phyloP scores from a whole-genome alignment of 257 asterid genomes.

The Scutellaria galericulata region DNA sequence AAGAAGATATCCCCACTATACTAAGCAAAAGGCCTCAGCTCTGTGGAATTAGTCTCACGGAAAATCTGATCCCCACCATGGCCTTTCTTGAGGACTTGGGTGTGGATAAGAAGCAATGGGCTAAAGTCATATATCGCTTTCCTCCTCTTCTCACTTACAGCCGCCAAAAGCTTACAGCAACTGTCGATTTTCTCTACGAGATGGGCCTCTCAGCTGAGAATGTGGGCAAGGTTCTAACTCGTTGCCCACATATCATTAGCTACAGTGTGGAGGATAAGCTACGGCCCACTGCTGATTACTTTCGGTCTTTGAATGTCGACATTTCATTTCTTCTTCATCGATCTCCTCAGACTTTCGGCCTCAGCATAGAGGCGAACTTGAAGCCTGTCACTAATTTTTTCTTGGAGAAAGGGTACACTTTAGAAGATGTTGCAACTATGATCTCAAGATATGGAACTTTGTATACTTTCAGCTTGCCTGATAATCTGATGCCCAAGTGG shows the following conservation, averaged over 20 bases:
- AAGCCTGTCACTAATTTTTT: slow-evolving; percentile 86
- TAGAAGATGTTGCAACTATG: slow-evolving; percentile 68
- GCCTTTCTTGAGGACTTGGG: slow-evolving; percentile 82
- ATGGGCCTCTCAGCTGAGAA: slow-evolving; percentile 82
- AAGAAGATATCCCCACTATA: slow-evolving; percentile 69
- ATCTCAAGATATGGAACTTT: slow-evolving; percentile 75
- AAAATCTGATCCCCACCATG: slow-evolving; percentile 92
- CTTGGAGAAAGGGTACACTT: slow-evolving; percentile 66
- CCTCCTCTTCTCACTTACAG: slow-evolving; percentile 98
- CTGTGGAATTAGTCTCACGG: slow-evolving; percentile 91
- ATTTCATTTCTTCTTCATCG: slow-evolving; percentile 70
- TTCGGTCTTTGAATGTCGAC: slow-evolving; percentile 69
- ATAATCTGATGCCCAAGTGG: slow-evolving; percentile 80
- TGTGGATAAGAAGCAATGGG: slow-evolving; percentile 86
- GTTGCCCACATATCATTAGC: slow-evolving; percentile 84
- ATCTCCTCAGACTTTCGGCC: slow-evolving; percentile 92
- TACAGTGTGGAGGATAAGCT: slow-evolving; percentile 88
- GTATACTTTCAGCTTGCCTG: slow-evolving; percentile 78
- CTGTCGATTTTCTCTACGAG: slow-evolving; percentile 85
- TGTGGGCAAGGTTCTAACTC: slow-evolving; percentile 82
- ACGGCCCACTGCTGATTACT: slow-evolving; percentile 82
- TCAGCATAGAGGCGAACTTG: slow-evolving; percentile 77
- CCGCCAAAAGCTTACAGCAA: slow-evolving; percentile 63
- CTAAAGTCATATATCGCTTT: slow-evolving; percentile 83
- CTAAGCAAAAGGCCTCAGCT: slow-evolving; percentile 90